Evolutionary conservation across 2,329 filamentous ascomycete species (phyloP).

Genomic region (Magnaporthiopsis poae): DNA sequence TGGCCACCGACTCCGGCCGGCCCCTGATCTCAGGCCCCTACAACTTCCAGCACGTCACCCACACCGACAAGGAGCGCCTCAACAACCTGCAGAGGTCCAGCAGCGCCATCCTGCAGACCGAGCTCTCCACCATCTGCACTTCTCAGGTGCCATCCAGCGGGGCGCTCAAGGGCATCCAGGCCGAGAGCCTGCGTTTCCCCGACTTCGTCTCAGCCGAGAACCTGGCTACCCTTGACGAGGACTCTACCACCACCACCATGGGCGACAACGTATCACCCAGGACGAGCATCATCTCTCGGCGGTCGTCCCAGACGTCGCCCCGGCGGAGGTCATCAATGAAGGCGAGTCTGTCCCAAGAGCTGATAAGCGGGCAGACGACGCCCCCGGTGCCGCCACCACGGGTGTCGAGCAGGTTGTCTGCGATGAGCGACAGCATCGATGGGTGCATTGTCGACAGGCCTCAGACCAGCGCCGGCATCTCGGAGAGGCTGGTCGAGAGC

Average conservation of each 20-base stretch:
- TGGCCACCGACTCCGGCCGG: slow-evolving; percentile 21
- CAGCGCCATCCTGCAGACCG: slow-evolving; percentile 32
- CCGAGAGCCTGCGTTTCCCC: slow-evolving; percentile 34
- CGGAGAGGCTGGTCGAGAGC: slow-evolving; percentile 18
- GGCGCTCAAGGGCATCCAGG: slow-evolving; percentile 27
- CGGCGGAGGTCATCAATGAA: slow-evolving; percentile 24
- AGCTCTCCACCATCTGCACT: slow-evolving; percentile 32
- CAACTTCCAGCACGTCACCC: slow-evolving; percentile 57
- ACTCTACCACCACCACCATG: not conserved
- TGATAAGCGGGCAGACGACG: slow-evolving; percentile 27
- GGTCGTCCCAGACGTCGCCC: slow-evolving; percentile 3
- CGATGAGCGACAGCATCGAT: slow-evolving; percentile 34
- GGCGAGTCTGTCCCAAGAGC: slow-evolving; percentile 39
- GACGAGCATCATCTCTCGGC: not conserved
- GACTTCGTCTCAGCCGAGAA: slow-evolving; percentile 37
- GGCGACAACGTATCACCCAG: not conserved
- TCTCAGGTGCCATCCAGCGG: slow-evolving; percentile 26
- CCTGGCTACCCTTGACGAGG: slow-evolving; percentile 17
- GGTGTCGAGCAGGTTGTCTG: slow-evolving; percentile 43
- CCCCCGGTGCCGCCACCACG: slow-evolving; percentile 41
- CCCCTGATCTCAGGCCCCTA: slow-evolving; percentile 53
- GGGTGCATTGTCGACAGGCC: slow-evolving; percentile 31
- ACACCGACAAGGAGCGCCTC: slow-evolving; percentile 42
- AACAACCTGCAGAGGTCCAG: slow-evolving; percentile 30
- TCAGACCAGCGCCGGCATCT: slow-evolving; percentile 34